A percentile compares a stretch with the other conserved stretches of the same genome.
Evolutionary conservation across 768 basidiomycete species (phyloP).

Genomic region (Gloeopeniophorella convolvens): DNA sequence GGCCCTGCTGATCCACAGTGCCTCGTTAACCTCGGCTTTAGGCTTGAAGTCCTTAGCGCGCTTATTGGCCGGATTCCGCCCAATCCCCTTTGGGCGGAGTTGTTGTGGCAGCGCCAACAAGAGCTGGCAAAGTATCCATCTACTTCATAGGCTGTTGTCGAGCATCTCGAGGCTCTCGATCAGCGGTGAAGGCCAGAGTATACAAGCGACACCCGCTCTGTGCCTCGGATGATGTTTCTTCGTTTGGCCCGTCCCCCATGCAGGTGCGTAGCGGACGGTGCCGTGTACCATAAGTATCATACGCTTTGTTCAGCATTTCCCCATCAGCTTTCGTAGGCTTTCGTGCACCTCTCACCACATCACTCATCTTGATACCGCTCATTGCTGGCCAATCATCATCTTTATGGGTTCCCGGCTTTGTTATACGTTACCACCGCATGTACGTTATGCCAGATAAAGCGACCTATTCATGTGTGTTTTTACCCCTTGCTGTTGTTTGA

Average conservation of each 20-base stretch:
- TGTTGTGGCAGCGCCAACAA: slow-evolving; percentile 77
- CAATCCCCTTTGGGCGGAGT: slow-evolving; percentile 89
- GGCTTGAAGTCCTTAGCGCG: slow-evolving; percentile 80
- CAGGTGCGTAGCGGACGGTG: no score
- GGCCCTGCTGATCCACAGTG: background rate
- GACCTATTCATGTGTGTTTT: slow-evolving; percentile 7
- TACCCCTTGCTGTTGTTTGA: background rate
- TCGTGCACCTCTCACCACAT: slow-evolving; percentile 3
- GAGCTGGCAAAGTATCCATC: slow-evolving; percentile 28
- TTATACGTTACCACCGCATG: slow-evolving; percentile 12
- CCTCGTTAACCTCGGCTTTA: slow-evolving; percentile 28
- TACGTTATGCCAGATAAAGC: slow-evolving; percentile 15
- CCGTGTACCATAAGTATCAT: no score
- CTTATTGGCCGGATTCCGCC: slow-evolving; percentile 87
- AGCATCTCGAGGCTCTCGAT: no score
- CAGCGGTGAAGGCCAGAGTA: background rate
- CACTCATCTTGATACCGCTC: slow-evolving; percentile 15
- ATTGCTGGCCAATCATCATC: slow-evolving; percentile 15
- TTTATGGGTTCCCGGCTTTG: slow-evolving; percentile 2
- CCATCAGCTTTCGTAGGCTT: slow-evolving; percentile 16
- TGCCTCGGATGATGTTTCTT: background rate
- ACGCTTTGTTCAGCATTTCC: no score
- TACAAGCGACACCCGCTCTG: slow-evolving; percentile 16
- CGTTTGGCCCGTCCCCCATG: background rate
- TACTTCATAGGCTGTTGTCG: background rate